These are phyloP conservation scores for Peterozyma toletana DNA, from an alignment of 805 yeast genomes.

Conservation along the genomic window DNA sequence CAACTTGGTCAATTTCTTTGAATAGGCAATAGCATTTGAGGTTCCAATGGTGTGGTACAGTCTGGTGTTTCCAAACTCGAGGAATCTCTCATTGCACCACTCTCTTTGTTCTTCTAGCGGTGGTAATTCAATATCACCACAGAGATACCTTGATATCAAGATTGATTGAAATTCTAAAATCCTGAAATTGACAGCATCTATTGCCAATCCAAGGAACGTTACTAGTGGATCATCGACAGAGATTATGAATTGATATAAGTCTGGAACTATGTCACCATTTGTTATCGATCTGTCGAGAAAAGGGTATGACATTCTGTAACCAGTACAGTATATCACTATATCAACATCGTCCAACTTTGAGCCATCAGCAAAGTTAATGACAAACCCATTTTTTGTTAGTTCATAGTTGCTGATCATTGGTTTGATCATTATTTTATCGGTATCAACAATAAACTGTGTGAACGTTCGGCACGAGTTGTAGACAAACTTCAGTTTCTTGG, in stretches of 20 bases:
- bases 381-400: not conserved
- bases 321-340: conserved; percentile 19
- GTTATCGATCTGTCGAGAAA: conserved; percentile 18
- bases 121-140: conserved; percentile 25
- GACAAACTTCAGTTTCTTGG: not conserved
- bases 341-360: conserved; percentile 13
- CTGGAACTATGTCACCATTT: conserved; percentile 20
- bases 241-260: conserved; percentile 26
- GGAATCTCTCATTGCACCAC: conserved; percentile 23
- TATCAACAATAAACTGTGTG: not conserved
- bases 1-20: conserved; percentile 16
- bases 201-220: conserved; percentile 28
- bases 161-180: conserved; percentile 35
- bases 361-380: conserved; percentile 10
- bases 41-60: conserved; percentile 28
- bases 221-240: conserved; percentile 23
- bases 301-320: conserved; percentile 18
- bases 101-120: conserved; percentile 18
- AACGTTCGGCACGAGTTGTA: not conserved
- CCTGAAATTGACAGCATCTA: conserved; percentile 30
- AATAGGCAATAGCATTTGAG: conserved; percentile 21
- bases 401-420: not conserved
- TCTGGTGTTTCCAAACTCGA: conserved; percentile 20
- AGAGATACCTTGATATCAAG: conserved; percentile 23
- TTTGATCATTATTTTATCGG: not conserved